Base-by-base conservation (phyloP, 1,284 basidiomycete species). In the Trichosporon ovoides region DNA sequence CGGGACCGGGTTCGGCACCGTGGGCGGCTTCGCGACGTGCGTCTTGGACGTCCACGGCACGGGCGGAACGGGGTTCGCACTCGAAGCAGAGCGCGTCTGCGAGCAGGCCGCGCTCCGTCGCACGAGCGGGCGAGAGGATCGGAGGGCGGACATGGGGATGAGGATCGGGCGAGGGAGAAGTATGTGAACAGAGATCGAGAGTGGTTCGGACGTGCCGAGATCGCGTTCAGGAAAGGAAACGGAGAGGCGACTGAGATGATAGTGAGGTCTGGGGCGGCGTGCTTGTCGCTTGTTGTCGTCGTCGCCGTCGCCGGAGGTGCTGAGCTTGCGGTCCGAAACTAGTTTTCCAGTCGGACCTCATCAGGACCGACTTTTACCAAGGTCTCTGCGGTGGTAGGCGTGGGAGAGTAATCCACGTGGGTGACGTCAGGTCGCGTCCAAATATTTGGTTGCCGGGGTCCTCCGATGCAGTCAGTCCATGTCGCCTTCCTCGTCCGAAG, bases 1-100 rank as follows among this genome's bases (percentile, higher is more conserved):
- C 0, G 91, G 86, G 64, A 91, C 77, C 3, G 91, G 90, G 61
- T 86, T 85, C 3, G 90, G 90, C 1, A 92, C 81, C 7, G 80
- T 75, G 12, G 83, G 83, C 38, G 81, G 37, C 35, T 61, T 53
- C 51, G 59, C 53, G 6, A 76, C 65, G 59, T 79, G 78, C 18
- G 74, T 68, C 55, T 71, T 71, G 46, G 66, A 67, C 11, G 64
- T 58, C 75, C 76, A 77, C 13, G 48, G 56, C 14, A 35, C 38
- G 7, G 43, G 43, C 13, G 43, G 43, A 13, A 19, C 10, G 1
- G 53, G 52, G 48, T 50, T 52, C 22, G 56, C 48, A n/a, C 35
- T 50, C 11, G 61, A 60, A 24, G 71, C 59, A 6, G 67, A 66
- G 52, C 65, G 62, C 5, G 68, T 65, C 24, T 28, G 24, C 13